Base-by-base conservation (phyloP, 2,329 filamentous ascomycete genomes). In the Hypoxylon sp. region DNA sequence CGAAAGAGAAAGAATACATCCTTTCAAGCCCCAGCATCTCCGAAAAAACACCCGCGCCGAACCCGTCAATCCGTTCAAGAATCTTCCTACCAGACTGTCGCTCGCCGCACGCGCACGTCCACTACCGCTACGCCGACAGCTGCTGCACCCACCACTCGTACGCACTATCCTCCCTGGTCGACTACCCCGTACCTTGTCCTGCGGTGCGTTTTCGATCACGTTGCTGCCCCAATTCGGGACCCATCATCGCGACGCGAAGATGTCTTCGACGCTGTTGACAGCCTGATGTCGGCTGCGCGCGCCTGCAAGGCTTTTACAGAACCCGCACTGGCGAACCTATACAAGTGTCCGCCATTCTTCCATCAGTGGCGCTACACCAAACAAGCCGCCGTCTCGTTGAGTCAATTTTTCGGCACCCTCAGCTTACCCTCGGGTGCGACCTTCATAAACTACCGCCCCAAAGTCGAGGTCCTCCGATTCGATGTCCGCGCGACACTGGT, bases 291-390 rank as follows among this genome's bases (percentile, higher is more conserved):
- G n/a, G 77, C 83, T 40, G 85, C 89, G 29, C 79, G 81, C 1
- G 76, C 86, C 13, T 93, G 88, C 65, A 83, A 79, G 47, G 73
- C 80, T 2, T 91, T 93, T 55, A 77, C 83, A 0, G 90, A 92
- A 66, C 88, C 91, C 4, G 90, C 90, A 1, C 74, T 95, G 47
- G 86, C 86, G 4, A 88, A 85, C 1, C 78, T 96, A 4, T 95
- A 95, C 71, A 79, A 82, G 42, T 84, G 80, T 4, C 90, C 90
- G 7, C 86, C 87, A 1, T 77, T 95, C 48, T 45, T 65, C 7
- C 40, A 79, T 83, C 56, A 75, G 69, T 29, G 66, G 75, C 53
- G 56, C 38, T 51, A 67, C 72, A 61, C 58, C 48, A 66, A 52
- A 81, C 78, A 71, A 75, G 77, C 35, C 77, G 75, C 63, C 73